These are phyloP conservation scores for Aurantiochytrium sp. DNA, from an alignment of 108 stramenopile species.

Conservation along the genomic window DNA sequence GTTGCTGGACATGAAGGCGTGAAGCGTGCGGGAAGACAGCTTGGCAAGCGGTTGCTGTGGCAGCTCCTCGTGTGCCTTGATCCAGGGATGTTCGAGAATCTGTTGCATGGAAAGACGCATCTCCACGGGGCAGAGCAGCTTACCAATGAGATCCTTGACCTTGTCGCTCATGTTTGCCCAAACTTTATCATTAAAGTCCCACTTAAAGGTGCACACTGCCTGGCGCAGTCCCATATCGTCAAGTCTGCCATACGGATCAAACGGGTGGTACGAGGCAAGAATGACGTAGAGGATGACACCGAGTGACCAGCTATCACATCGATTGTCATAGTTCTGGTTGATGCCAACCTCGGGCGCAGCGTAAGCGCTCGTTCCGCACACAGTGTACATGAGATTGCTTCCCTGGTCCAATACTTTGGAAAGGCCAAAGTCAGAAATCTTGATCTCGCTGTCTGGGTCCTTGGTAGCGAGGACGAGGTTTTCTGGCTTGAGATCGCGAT, in stretches of 20 bases:
- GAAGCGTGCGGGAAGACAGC: neutral
- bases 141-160: conserved; percentile 25
- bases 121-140: conserved; percentile 21
- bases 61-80: neutral
- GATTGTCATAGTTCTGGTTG: conserved; percentile 68
- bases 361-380: conserved; percentile 88
- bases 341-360: conserved; percentile 84
- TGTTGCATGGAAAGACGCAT: neutral
- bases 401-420: conserved; percentile 68
- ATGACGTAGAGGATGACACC: conserved; percentile 93
- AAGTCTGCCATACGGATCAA: conserved; percentile 58
- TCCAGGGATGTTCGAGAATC: conserved; percentile 30
- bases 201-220: neutral
- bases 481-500: conserved; percentile 82
- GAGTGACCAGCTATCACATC: conserved; percentile 83
- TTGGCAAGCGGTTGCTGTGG: neutral
- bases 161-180: conserved; percentile 29
- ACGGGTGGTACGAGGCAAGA: conserved; percentile 92
- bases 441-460: conserved; percentile 72
- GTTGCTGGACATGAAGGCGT: neutral
- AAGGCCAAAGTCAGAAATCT: conserved; percentile 98
- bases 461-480: conserved; percentile 60
- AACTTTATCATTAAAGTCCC: conserved; percentile 29
- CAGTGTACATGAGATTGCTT: conserved; percentile 64
- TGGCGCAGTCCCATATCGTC: conserved; percentile 57